Percentiles rank a stretch among this genome's conserved stretches.
Conservation (phyloP, 2,329 filamentous ascomycete species). For the Cadophora gregata region DNA sequence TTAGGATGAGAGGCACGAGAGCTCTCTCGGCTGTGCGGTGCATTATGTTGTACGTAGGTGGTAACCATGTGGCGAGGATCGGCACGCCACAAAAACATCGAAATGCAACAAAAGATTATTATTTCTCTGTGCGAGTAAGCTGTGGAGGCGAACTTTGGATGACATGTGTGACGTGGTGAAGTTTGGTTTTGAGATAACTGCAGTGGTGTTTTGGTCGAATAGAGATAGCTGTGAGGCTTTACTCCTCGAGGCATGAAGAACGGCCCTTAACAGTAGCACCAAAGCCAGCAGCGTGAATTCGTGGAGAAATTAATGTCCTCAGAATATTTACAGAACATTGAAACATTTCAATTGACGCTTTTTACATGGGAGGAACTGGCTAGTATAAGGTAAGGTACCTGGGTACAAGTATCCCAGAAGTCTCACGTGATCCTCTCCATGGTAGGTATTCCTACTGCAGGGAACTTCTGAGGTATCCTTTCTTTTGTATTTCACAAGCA, state of each 20-base stretch:
- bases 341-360: no score
- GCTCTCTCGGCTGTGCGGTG: not conserved
- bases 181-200: not conserved
- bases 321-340: no score
- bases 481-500: not conserved
- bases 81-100: constrained; percentile 1
- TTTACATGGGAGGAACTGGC: no score
- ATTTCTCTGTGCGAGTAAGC: not conserved
- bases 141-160: not conserved
- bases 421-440: not conserved
- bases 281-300: no score
- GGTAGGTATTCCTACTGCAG: not conserved
- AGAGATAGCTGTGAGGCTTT: not conserved
- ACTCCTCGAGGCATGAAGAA: not conserved
- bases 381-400: no score
- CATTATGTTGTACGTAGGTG: constrained; percentile 3
- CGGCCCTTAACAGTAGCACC: not conserved
- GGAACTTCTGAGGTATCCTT: not conserved
- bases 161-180: not conserved
- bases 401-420: no score
- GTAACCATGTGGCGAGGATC: constrained; percentile 9
- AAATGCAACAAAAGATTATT: constrained; percentile 4
- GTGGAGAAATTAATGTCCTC: no score
- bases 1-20: not conserved
- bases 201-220: not conserved